Percentiles rank a stretch among this genome's conserved stretches.
Conservation (phyloP, 1,139 yeast species). For the Kodamaea fungicola region DNA sequence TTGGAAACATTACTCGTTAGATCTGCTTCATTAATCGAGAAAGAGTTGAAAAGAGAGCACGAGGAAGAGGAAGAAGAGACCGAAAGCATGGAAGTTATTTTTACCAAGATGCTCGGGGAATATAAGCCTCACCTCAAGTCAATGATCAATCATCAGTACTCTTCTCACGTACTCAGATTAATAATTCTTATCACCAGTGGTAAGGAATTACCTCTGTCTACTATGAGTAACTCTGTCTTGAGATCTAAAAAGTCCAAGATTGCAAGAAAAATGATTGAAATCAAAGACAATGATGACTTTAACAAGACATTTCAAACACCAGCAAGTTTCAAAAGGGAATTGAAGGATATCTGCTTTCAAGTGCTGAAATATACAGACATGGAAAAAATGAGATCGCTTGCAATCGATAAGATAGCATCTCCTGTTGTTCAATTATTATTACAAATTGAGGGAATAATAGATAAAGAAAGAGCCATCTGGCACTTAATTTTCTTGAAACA, state of each 20-base stretch:
- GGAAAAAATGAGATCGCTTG: conserved; percentile 59
- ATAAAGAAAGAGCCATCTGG: conserved; percentile 68
- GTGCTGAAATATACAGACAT: conserved; percentile 41
- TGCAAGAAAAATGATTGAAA: conserved; percentile 90
- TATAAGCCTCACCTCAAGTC: conserved; percentile 54
- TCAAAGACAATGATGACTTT: conserved; percentile 72
- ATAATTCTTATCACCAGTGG: conserved; percentile 72
- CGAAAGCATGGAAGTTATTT: conserved; percentile 58
- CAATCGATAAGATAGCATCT: conserved; percentile 78
- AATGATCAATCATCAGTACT: conserved; percentile 74
- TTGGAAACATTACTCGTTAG: conserved; percentile 81
- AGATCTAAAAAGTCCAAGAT: conserved; percentile 85
- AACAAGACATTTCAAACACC: conserved; percentile 71
- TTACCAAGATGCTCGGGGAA: conserved; percentile 64
- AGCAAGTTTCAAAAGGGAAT: conserved; percentile 59
- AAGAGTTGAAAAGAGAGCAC: conserved; percentile 47
- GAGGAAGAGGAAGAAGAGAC: conserved; percentile 27
- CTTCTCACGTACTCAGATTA: conserved; percentile 82
- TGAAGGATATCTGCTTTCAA: conserved; percentile 42
- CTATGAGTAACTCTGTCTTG: conserved; percentile 67
- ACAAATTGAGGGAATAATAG: conserved; percentile 78
- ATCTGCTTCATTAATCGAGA: conserved; percentile 72
- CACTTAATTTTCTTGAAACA: conserved; percentile 46
- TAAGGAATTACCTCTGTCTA: conserved; percentile 74
- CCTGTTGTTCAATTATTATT: conserved; percentile 82